Evolutionary conservation across 306 rosid genomes (phyloP), one percentile per base, ranked within the genome.

Genomic region (Delonix regia): DNA sequence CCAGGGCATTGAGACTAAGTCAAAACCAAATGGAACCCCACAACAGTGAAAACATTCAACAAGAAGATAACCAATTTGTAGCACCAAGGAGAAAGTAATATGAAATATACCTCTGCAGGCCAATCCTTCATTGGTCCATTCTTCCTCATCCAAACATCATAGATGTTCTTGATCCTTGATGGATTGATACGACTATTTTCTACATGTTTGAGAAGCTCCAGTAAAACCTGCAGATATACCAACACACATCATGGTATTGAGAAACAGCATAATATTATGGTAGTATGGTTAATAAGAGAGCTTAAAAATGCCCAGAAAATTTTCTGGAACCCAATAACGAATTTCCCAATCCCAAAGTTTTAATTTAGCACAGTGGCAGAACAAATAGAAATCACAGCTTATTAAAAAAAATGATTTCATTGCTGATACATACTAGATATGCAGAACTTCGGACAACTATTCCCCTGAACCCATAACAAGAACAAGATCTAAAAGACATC

Each of bases 61-160:
- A 80, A 64, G 44, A 77, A 69, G 30, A 68, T 49, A 39, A 27
- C 42, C 14, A 16, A 0, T 42, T 67, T 33, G 49, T 24, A 81
- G 71, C 75, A 74, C 22, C 63, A 27, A 16, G 61, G 62, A 25
- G 15, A 56, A 36, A 38, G 33, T 52, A 19, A 68, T 76, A 48
- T 48, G 74, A 67, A 75, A 44, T 25, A 75, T 83, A 91, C 98
- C 96, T 92, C 88, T 45, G 65, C 10, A 6, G 87, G 86, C 81
- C 89, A 81, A 53, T 10, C 47, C 78, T 82, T 87, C 86, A 79
- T 77, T 19, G 86, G 49, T 36, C 89, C 90, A 82, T 74, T 86
- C 83, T 90, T 90, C 78, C 84, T 85, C 34, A 77, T 83, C 98
- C 98, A 94, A 75, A 80, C 49, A 64, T 87, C 90, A 80, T 79